Conservation (phyloP, 345 rosid genomes). For the Gossypium sturtianum region DNA sequence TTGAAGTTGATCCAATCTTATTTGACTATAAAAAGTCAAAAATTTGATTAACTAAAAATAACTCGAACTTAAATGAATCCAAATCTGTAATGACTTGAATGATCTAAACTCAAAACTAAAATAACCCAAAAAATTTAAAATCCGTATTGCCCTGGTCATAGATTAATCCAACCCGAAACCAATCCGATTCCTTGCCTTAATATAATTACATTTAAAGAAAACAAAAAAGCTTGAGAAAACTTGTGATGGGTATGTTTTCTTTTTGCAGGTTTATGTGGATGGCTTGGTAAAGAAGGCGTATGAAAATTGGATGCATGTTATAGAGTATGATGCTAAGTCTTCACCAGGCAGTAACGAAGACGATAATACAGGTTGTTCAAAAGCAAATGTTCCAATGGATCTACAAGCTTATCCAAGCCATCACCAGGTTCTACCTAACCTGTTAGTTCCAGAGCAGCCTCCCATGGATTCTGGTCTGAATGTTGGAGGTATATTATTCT, state of each 20-base stretch:
- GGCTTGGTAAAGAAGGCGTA: constrained; percentile 87
- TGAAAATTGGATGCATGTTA: constrained; percentile 90
- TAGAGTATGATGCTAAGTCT: constrained; percentile 86
- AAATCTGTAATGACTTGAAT: too few species aligned
- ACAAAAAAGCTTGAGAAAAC: background rate
- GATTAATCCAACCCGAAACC: too few species aligned
- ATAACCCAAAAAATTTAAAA: too few species aligned
- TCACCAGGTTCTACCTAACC: constrained; percentile 29
- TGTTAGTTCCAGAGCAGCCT: constrained; percentile 55
- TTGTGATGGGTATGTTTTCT: constrained; percentile 5
- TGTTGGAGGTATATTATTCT: constrained; percentile 36
- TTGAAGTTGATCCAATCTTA: background rate
- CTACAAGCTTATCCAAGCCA: constrained; percentile 39
- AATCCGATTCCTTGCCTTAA: too few species aligned
- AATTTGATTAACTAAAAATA: too few species aligned
- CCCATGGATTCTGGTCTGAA: constrained; percentile 41
- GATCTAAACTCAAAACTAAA: too few species aligned
- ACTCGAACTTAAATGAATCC: too few species aligned
- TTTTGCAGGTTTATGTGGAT: constrained; percentile 67
- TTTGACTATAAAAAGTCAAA: background rate
- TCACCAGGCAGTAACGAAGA: constrained; percentile 46
- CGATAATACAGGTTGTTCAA: constrained; percentile 27
- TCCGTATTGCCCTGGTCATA: too few species aligned
- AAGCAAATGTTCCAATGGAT: constrained; percentile 25
- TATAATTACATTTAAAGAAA: too few species aligned